These are phyloP conservation scores for Entomophthora muscae DNA, from an alignment of 371 early-diverging fungal genomes.

Conservation along the genomic window DNA sequence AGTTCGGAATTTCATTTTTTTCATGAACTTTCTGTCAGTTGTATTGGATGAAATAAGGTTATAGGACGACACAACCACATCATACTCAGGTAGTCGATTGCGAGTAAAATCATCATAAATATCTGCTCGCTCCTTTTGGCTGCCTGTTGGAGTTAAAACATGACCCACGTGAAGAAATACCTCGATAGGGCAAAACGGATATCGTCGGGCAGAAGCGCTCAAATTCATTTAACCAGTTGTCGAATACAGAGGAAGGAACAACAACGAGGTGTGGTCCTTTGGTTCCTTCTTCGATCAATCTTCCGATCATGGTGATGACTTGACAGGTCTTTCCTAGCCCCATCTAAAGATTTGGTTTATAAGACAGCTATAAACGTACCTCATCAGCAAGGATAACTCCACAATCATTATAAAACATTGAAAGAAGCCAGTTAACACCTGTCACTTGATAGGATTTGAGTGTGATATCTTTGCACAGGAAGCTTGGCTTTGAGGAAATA, in stretches of 20 bases:
- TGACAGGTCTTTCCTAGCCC: slow-evolving; percentile 99
- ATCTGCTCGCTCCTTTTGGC: slow-evolving; percentile 2
- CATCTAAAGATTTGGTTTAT: not conserved
- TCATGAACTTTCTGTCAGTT: not conserved
- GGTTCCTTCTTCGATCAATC: slow-evolving; percentile 45
- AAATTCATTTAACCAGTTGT: slow-evolving; percentile 93
- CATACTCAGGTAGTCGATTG: not conserved
- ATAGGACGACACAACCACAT: not conserved
- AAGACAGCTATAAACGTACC: slow-evolving; percentile 14
- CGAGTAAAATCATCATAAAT: not conserved
- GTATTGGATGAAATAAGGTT: not conserved
- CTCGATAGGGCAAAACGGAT: slow-evolving; percentile 70
- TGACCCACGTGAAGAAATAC: slow-evolving; percentile 13
- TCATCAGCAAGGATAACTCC: slow-evolving; percentile 99
- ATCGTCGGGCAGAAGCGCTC: slow-evolving; percentile 80
- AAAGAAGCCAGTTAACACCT: slow-evolving; percentile 98
- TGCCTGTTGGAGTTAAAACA: not conserved
- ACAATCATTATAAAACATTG: slow-evolving; percentile 90
- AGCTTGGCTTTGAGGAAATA: not conserved
- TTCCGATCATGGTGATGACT: slow-evolving; percentile 91
- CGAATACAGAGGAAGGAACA: slow-evolving; percentile 80
- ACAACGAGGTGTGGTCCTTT: slow-evolving; percentile 83
- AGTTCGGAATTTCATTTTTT: not conserved
- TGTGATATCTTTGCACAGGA: not conserved
- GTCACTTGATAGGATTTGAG: slow-evolving; percentile 69